Evolutionary conservation across 2,329 filamentous ascomycete genomes (phyloP), one percentile per base, ranked within the genome.

Genomic region (Colletotrichum sp.): DNA sequence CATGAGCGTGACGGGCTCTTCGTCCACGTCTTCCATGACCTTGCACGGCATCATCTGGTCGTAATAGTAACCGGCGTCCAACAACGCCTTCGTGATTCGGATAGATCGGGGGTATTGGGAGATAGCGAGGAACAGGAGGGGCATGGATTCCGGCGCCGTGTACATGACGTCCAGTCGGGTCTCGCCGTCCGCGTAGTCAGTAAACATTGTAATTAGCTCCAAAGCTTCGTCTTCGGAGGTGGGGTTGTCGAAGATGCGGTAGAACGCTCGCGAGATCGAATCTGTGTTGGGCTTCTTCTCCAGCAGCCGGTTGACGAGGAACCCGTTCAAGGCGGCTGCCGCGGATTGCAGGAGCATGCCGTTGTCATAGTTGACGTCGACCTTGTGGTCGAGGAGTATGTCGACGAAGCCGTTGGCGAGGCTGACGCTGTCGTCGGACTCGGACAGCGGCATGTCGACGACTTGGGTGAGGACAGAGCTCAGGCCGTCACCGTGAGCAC

Each of bases 51-150:
- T 86, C 74, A 85, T 85, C 78, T 92, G 89, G 73, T 93, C 91
- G 73, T 92, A 85, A 78, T 92, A 92, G 75, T 89, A 91, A 0
- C 91, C 91, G 8, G 89, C 88, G 71, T 92, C 86, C 5, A 93
- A 81, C 3, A 92, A 83, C 1, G 87, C 86, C 74, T 88, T 82
- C 4, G 92, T 78, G n/a, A 93, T 85, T 39, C 82, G 87, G 2
- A 84, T 83, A 1, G 89, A 92, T 9, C 89, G 85, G 0, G 91
- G 91, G 78, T 91, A 92, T 58, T 87, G 87, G 2, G 85, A 84
- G 18, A 93, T 80, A 4, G 90, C 90, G 36, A 87, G 86, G 74
- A 91, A 86, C 6, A 92, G 79, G 22, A 91, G 84, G 2, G 89
- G 89, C 55, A 87, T 83, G 3, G 82, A 86, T 5, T 83, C 85